Conservation (phyloP, 75 land plant species). For the Pinus tabuliformis region DNA sequence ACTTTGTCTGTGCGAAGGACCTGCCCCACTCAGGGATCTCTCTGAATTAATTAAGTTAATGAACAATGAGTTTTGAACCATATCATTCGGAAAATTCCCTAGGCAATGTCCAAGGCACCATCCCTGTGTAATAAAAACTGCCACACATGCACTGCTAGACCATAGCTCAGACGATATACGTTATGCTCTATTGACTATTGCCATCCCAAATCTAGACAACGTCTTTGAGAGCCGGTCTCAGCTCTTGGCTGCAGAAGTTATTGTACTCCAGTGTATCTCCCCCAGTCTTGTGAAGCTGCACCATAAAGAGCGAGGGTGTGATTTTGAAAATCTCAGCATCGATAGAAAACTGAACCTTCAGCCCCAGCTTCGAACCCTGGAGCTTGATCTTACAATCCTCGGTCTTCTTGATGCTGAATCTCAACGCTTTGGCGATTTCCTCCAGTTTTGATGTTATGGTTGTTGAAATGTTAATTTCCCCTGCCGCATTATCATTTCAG, state of each 20-base stretch:
- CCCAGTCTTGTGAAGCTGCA: slow-evolving; percentile 23
- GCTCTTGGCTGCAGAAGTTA: slow-evolving; percentile 20
- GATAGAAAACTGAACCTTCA: slow-evolving; percentile 17
- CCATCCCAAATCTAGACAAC: slow-evolving; percentile 3
- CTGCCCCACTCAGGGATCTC: too few relatives aligned
- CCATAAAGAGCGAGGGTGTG: slow-evolving; percentile 41
- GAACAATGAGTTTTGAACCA: too few relatives aligned
- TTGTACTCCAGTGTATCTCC: slow-evolving; percentile 49
- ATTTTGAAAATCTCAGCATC: slow-evolving; percentile 40
- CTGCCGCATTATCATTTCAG: too few relatives aligned
- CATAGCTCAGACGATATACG: too few relatives aligned
- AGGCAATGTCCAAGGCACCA: too few relatives aligned
- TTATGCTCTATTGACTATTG: too few relatives aligned
- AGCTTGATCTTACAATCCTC: slow-evolving; percentile 20
- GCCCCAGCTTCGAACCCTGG: slow-evolving; percentile 22
- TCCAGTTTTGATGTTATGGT: slow-evolving; percentile 42
- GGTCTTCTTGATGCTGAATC: slow-evolving; percentile 40
- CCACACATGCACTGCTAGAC: too few relatives aligned
- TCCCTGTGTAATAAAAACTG: too few relatives aligned
- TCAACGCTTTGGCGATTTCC: slow-evolving; percentile 41
- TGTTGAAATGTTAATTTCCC: too few relatives aligned
- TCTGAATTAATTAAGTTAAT: too few relatives aligned
- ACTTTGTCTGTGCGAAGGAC: too few relatives aligned
- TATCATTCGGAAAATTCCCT: too few relatives aligned
- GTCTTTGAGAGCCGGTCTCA: slow-evolving; percentile 22